Evolutionary conservation across 225 moss, liverwort and hornwort genomes (phyloP), one percentile per base, ranked within the genome.

Genomic region (Polytrichum formosum): DNA sequence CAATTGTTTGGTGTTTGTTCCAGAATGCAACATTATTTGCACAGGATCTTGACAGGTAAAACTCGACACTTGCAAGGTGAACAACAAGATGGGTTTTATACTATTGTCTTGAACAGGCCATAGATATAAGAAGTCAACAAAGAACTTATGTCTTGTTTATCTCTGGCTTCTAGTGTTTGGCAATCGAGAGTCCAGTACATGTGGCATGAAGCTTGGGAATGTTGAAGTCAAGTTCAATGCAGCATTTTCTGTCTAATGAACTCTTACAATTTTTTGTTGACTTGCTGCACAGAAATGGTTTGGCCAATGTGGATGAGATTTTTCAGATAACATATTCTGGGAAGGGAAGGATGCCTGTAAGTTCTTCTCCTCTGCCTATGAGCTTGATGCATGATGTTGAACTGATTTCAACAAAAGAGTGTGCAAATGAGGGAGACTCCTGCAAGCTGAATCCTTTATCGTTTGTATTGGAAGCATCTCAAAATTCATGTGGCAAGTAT

Each of bases 261-360:
- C 61, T 7, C 67, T 29, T 68, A 53, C 6, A 22, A 8, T 7
- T 21, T 58, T 23, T 58, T 7, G 58, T 58, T 1, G 58, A 23
- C 21, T 20, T 69, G 28, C 6, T 56, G 18, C 21, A 61, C 67
- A 97, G 96, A 74, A 93, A 92, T 73, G 93, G 86, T 27, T 72
- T 91, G 54, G 67, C 54, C 37, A 72, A 80, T 63, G 82, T 85
- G 7, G 90, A 94, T 53, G 92, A 87, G 28, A 83, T 98, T 28
- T 98, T 86, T 55, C 87, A 82, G 58, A 81, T 90, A 78, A 98
- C 94, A 26, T 98, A 94, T 75, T 91, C 75, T 67, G 98, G 98
- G 26, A 98, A 94, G 78, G 88, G 86, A 63, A 85, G 98, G 35
- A 98, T 98, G 98, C 98, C 98, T 75, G 98, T 98, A 85, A 87